A percentile compares a stretch with the other conserved stretches of the same genome.
phyloP scores from a whole-genome alignment of 140 eudicot genomes.

The Senecio squalidus region DNA sequence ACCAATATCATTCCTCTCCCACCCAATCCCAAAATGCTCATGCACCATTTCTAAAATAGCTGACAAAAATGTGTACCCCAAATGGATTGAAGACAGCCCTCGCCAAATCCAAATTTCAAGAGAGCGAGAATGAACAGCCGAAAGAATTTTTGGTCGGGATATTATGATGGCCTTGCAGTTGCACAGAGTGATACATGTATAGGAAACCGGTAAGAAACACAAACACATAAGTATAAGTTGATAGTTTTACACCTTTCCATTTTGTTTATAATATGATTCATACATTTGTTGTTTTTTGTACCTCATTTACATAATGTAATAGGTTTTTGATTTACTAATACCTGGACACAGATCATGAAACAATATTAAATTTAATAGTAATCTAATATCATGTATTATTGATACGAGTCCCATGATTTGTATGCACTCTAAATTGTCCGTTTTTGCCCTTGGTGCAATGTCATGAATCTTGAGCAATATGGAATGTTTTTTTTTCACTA shows the following conservation, averaged over 20 bases:
- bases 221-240: conserved; percentile 12
- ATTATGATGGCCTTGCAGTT: conserved; percentile 10
- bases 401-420: background rate
- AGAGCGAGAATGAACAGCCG: too few species aligned
- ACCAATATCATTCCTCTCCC: conserved; percentile 61
- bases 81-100: conserved; percentile 44
- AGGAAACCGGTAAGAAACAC: conserved; percentile 1
- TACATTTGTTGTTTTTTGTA: conserved; percentile 4
- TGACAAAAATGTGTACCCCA: conserved; percentile 58
- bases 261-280: conserved; percentile 17
- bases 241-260: too few species aligned
- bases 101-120: too few species aligned
- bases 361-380: conserved; percentile 10
- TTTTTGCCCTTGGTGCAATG: too few species aligned
- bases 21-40: conserved; percentile 85
- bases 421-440: too few species aligned
- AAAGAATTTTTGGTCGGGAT: too few species aligned
- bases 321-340: conserved; percentile 8
- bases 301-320: conserved; percentile 14
- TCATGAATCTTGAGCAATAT: too few species aligned
- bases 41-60: conserved; percentile 46
- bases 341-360: too few species aligned
- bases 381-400: too few species aligned
- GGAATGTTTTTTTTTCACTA: too few species aligned
- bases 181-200: too few species aligned